These are phyloP conservation scores for Trichoderma sp. DNA, from an alignment of 2,329 filamentous ascomycete species.

Conservation along the genomic window DNA sequence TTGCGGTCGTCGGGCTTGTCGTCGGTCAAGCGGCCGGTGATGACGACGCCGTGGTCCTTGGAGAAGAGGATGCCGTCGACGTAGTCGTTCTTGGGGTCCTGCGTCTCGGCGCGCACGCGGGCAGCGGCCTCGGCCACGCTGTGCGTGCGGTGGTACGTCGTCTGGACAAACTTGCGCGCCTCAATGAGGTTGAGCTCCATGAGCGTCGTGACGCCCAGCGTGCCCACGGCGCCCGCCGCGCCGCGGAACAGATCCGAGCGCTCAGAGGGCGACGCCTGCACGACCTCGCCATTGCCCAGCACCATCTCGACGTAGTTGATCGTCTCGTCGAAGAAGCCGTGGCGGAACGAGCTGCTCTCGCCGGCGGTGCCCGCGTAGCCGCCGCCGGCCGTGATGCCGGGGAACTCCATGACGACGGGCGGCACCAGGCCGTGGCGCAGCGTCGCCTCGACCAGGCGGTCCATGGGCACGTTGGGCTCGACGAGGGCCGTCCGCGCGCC, in stretches of 20 bases:
- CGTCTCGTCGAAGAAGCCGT: conserved; percentile 72
- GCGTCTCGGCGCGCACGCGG: conserved; percentile 54
- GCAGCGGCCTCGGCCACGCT: conserved; percentile 53
- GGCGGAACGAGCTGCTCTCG: conserved; percentile 70
- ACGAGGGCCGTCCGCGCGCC: conserved; percentile 63
- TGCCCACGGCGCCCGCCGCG: conserved; percentile 69
- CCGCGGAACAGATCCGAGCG: conserved; percentile 64
- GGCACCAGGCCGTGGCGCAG: conserved; percentile 68
- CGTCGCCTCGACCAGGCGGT: conserved; percentile 67
- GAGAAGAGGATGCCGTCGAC: conserved; percentile 74
- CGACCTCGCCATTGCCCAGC: conserved; percentile 66
- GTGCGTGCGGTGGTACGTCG: conserved; percentile 61
- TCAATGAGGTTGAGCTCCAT: conserved; percentile 66
- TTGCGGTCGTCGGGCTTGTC: conserved; percentile 45
- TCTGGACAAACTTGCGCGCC: conserved; percentile 63
- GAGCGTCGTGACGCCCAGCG: conserved; percentile 68
- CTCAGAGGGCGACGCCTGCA: conserved; percentile 52
- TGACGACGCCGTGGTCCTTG: conserved; percentile 64
- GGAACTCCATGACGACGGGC: conserved; percentile 76
- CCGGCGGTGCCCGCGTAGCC: conserved; percentile 73
- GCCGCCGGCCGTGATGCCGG: conserved; percentile 73
- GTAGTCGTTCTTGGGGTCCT: conserved; percentile 61
- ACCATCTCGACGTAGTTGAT: conserved; percentile 70
- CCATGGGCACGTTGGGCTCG: conserved; percentile 78
- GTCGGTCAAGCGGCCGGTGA: conserved; percentile 66